Conservation (phyloP, 2,329 filamentous ascomycete species). For the Exophiala sideris region DNA sequence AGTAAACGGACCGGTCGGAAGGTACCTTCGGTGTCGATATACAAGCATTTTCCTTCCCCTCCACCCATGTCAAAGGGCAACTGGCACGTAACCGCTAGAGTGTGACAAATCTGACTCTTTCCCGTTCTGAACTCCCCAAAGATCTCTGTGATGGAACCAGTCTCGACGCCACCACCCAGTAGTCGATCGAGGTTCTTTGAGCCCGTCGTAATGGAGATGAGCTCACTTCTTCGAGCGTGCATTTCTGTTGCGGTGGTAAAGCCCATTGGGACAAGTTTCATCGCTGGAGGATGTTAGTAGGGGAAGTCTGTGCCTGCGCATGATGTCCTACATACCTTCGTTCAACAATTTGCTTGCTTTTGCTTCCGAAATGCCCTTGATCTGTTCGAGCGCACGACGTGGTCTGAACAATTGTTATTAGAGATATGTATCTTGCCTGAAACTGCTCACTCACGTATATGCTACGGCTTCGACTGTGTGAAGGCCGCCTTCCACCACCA, state of each 20-base stretch:
- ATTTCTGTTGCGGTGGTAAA: conserved; percentile 99
- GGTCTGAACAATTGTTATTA: conserved; percentile 46
- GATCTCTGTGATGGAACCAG: conserved; percentile 94
- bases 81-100: conserved; percentile 96
- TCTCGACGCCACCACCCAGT: conserved; percentile 90
- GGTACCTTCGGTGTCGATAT: conserved; percentile 97
- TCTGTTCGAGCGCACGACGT: conserved; percentile 77
- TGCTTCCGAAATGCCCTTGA: conserved; percentile 96
- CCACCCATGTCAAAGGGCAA: conserved; percentile 98
- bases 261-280: conserved; percentile 96
- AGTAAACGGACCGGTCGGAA: conserved; percentile 89
- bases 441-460: conserved; percentile 64
- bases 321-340: conserved; percentile 65
- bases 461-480: conserved; percentile 95
- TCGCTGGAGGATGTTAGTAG: conserved; percentile 55
- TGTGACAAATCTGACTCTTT: conserved; percentile 98
- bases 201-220: conserved; percentile 96
- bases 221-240: conserved; percentile 92
- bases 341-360: conserved; percentile 88
- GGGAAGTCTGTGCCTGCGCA: conserved; percentile 2
- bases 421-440: not conserved
- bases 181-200: conserved; percentile 97
- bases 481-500: conserved; percentile 86
- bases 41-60: conserved; percentile 95
- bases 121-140: conserved; percentile 98